Percentiles rank a stretch among this genome's conserved stretches.
Evolutionary conservation across 257 asterid genomes (phyloP).

Genomic region (Nicotiana tabacum): DNA sequence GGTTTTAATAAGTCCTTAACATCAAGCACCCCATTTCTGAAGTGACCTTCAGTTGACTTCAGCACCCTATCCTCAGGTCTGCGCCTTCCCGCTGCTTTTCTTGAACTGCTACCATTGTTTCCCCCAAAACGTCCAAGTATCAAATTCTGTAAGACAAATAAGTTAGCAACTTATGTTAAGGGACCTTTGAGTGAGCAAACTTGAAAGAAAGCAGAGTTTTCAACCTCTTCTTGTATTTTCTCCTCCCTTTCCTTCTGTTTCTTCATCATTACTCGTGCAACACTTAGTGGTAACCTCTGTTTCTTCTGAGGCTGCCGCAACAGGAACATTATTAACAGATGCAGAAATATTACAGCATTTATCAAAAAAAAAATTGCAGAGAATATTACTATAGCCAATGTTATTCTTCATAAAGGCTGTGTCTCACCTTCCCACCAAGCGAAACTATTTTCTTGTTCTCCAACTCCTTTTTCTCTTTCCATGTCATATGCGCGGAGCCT

Average conservation of each 20-base stretch:
- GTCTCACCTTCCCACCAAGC: slow-evolving; percentile 77
- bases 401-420: neutral
- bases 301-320: slow-evolving; percentile 61
- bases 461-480: slow-evolving; percentile 70
- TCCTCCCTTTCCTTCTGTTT: slow-evolving; percentile 78
- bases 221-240: slow-evolving; percentile 61
- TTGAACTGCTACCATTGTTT: slow-evolving; percentile 27
- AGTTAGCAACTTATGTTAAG: slow-evolving; percentile 10
- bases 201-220: neutral
- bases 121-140: slow-evolving; percentile 62
- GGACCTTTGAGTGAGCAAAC: neutral
- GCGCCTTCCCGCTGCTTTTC: slow-evolving; percentile 38
- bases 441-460: slow-evolving; percentile 63
- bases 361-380: neutral
- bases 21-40: slow-evolving; percentile 81
- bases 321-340: neutral
- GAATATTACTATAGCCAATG: neutral
- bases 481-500: slow-evolving; percentile 65
- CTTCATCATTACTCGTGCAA: slow-evolving; percentile 73
- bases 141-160: slow-evolving; percentile 35
- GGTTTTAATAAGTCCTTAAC: slow-evolving; percentile 55
- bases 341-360: neutral
- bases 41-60: slow-evolving; percentile 61
- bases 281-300: slow-evolving; percentile 84
- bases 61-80: slow-evolving; percentile 63